phyloP scores from a whole-genome alignment of 352 stramenopile genomes.

The Phytophthora syringae region DNA sequence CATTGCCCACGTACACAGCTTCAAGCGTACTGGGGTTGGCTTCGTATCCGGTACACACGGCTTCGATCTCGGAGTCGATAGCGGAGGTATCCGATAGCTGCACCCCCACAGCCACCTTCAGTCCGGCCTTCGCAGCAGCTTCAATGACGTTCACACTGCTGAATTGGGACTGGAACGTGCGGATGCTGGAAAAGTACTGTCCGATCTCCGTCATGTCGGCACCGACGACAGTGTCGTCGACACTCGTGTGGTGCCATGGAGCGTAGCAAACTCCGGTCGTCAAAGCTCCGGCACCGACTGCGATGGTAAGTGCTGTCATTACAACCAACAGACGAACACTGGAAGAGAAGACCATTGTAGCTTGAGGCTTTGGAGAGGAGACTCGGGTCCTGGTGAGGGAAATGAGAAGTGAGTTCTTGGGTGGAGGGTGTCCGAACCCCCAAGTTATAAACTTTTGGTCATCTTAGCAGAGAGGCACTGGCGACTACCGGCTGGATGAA shows the following conservation, averaged over 20 bases:
- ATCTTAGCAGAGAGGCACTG: constrained; percentile 7
- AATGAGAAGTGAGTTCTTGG: constrained; percentile 29
- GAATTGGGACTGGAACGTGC: constrained; percentile 79
- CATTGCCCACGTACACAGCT: constrained; percentile 79
- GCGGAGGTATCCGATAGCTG: constrained; percentile 52
- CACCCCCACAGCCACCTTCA: constrained; percentile 72
- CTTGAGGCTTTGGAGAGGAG: background rate
- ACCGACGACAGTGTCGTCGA: constrained; percentile 39
- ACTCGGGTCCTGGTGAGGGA: constrained; percentile 12
- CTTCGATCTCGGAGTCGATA: constrained; percentile 59
- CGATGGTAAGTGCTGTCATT: constrained; percentile 15
- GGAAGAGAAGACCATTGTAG: constrained; percentile 29
- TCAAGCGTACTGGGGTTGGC: constrained; percentile 46
- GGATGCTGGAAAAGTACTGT: constrained; percentile 65
- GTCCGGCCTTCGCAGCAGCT: constrained; percentile 38
- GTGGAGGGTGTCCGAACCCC: too few relatives aligned
- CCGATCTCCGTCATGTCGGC: constrained; percentile 47
- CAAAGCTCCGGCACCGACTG: constrained; percentile 18
- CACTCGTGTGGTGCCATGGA: constrained; percentile 66
- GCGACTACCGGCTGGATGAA: background rate
- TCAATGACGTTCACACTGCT: constrained; percentile 59
- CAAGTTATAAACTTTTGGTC: background rate
- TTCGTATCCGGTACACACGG: constrained; percentile 56
- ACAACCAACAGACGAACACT: constrained; percentile 10
- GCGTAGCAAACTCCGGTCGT: constrained; percentile 66